Percentiles rank a stretch among this genome's conserved stretches.
Conservation (phyloP, 305 asterid species). For the Fraxinus ornus region DNA sequence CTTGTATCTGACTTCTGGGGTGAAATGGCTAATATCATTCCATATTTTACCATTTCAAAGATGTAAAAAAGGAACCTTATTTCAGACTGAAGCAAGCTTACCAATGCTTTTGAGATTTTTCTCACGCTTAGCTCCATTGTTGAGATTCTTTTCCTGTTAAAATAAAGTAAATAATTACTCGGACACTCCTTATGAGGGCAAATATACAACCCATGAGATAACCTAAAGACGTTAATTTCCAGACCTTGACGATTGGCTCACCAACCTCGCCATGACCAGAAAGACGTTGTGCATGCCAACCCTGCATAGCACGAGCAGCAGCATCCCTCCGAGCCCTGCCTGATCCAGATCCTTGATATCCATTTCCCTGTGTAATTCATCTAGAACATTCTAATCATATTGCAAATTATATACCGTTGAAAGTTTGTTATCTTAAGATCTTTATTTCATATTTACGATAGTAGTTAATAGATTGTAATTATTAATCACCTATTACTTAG, state of each 20-base stretch:
- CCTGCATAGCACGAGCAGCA: conserved; percentile 98
- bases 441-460: not conserved
- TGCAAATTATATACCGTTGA: not conserved
- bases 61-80: not conserved
- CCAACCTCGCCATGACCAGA: conserved; percentile 63
- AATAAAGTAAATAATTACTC: conserved; percentile 9
- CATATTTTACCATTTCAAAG: conserved; percentile 5
- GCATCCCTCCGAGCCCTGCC: conserved; percentile 93
- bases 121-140: conserved; percentile 70
- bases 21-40: not conserved
- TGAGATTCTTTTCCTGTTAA: conserved; percentile 73
- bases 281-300: conserved; percentile 85
- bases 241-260: conserved; percentile 59
- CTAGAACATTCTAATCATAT: conserved; percentile 12
- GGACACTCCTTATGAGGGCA: not conserved
- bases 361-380: conserved; percentile 60
- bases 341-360: conserved; percentile 70
- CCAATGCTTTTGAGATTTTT: conserved; percentile 82
- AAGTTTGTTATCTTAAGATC: not conserved
- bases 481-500: not conserved
- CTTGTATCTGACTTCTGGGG: not conserved
- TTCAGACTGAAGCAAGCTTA: conserved; percentile 34
- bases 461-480: not conserved
- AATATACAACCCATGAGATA: conserved; percentile 10
- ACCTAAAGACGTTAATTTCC: conserved; percentile 27